A percentile compares a stretch with the other conserved stretches of the same genome.
Conservation (phyloP, 2,329 filamentous ascomycete genomes). For the Colletotrichum chlorophyti region DNA sequence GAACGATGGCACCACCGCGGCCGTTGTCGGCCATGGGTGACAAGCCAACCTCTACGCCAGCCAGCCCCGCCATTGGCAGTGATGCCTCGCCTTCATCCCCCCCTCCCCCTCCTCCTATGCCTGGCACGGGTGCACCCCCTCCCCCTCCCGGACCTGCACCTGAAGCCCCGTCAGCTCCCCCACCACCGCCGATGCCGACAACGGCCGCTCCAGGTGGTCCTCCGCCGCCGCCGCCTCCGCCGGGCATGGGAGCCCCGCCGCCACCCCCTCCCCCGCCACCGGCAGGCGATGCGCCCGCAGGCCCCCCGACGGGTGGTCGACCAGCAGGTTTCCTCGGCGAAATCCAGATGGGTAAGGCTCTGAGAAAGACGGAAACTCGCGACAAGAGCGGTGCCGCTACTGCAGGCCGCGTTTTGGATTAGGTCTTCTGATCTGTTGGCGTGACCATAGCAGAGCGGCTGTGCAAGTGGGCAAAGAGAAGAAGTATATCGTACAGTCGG, state of each 20-base stretch:
- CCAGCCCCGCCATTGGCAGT: constrained; percentile 47
- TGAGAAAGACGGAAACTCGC: constrained; percentile 90
- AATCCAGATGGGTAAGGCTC: constrained; percentile 78
- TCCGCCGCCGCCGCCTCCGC: constrained; percentile 50
- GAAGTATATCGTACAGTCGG: not conserved
- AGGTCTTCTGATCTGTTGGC: constrained; percentile 30
- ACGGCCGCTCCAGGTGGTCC: constrained; percentile 40
- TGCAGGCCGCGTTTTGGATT: constrained; percentile 77
- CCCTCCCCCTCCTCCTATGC: constrained; percentile 36
- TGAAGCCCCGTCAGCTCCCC: constrained; percentile 34
- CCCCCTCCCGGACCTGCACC: constrained; percentile 34
- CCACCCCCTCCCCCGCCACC: constrained; percentile 52
- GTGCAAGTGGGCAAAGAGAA: not conserved
- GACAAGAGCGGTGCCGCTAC: constrained; percentile 78
- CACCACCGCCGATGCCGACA: constrained; percentile 41
- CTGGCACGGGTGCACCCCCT: constrained; percentile 38
- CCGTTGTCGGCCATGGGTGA: constrained; percentile 84
- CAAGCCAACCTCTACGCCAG: constrained; percentile 55
- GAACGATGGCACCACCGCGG: constrained; percentile 93
- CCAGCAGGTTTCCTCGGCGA: constrained; percentile 76
- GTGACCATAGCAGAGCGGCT: not conserved
- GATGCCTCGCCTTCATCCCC: constrained; percentile 42
- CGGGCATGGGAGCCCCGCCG: constrained; percentile 42
- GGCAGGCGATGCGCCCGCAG: constrained; percentile 44
- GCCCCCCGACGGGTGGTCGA: constrained; percentile 55